Percentiles rank a stretch among this genome's conserved stretches.
Evolutionary conservation across 257 asterid species (phyloP).

Genomic region (Solanum piurae): DNA sequence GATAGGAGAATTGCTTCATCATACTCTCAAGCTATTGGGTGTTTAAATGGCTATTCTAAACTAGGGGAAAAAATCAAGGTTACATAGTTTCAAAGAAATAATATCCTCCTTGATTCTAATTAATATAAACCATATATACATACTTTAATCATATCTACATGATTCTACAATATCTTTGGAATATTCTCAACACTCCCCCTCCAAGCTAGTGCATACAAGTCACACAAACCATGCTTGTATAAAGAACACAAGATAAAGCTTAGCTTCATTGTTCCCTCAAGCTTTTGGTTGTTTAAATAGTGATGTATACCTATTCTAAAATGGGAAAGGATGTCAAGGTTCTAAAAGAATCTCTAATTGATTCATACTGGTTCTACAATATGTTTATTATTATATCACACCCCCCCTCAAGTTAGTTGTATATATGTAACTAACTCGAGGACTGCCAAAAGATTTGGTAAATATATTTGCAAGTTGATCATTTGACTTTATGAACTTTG

Average conservation of each 20-base stretch:
- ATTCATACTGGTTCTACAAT: neutral
- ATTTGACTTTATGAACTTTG: neutral
- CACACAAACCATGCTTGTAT: neutral
- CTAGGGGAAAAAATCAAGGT: neutral
- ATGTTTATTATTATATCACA: neutral
- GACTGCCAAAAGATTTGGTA: neutral
- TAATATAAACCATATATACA: neutral
- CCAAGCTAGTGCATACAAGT: neutral
- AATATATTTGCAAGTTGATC: neutral
- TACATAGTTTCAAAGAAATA: neutral
- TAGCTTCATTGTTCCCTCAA: neutral
- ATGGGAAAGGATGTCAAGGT: neutral
- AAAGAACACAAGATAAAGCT: no score
- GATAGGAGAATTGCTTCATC: neutral
- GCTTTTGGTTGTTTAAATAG: neutral
- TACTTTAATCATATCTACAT: no score
- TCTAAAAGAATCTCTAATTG: neutral
- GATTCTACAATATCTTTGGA: neutral
- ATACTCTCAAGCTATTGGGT: neutral
- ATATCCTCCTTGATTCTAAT: neutral
- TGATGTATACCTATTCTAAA: neutral
- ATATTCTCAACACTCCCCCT: neutral
- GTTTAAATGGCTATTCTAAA: neutral
- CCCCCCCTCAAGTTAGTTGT: neutral
- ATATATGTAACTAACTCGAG: neutral